Evolutionary conservation across 257 asterid genomes (phyloP), one percentile per base, ranked within the genome.

Genomic region (Haberlea rhodopensis): DNA sequence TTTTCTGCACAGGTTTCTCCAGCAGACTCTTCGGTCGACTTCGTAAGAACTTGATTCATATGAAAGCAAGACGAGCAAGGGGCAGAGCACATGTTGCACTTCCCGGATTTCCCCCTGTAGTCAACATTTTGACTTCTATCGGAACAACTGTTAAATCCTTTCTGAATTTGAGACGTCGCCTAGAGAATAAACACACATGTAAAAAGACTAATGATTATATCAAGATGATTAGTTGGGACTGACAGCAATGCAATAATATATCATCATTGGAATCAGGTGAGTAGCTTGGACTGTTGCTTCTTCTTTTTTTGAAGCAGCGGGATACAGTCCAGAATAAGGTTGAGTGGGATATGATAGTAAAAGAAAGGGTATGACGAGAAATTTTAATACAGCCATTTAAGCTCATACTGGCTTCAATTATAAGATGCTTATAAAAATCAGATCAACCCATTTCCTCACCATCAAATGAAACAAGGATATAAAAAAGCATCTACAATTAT

Each of bases 1-100:
- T 79, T 70, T 70, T 84, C 85, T 64, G 79, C 68, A 79, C 80
- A 79, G 53, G 77, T 69, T 75, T 82, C 95, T 64, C 91, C 89
- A 56, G 88, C 87, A 67, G 67, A 72, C 65, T 87, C 91, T 60
- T 82, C 92, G 26, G 69, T 85, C 66, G 89, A 72, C 70, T 81
- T 84, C 87, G 84, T 63, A 49, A 60, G 57, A 63, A 48, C 73
- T 72, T 79, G 86, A 73, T 61, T 75, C 46, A 75, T 70, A 81
- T 80, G 84, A 73, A 84, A 81, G 73, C 90, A 89, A 62, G 95
- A 83, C 27, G 88, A 77, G 78, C 90, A 83, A 68, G 90, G 87
- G 27, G 88, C 74, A 74, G 87, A 82, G 73, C 94, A 90, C 71
- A 78, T 81, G 69, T 78, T 78, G 77, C 92, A 87, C 57, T 83